Evolutionary conservation across 148 eudicot genomes (phyloP).

Genomic region (Silene latifolia): DNA sequence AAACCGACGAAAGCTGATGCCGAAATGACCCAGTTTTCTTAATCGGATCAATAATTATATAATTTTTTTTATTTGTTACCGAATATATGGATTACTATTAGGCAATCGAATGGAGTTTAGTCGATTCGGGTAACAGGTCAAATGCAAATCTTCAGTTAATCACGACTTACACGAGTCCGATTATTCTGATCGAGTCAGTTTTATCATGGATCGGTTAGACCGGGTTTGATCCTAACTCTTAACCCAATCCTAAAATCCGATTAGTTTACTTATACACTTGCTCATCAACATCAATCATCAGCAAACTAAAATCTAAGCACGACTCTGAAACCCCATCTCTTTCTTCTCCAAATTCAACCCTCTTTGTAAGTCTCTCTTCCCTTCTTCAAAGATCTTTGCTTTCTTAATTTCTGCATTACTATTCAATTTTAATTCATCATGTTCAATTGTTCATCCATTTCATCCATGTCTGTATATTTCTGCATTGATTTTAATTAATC

Average conservation of each 20-base stretch:
- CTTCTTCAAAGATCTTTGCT: background rate
- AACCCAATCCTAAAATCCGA: background rate
- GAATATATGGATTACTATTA: too few species aligned
- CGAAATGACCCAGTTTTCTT: too few species aligned
- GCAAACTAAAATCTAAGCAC: slow-evolving; percentile 2
- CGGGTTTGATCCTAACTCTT: background rate
- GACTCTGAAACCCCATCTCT: background rate
- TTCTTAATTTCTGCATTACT: background rate
- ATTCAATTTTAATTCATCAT: background rate
- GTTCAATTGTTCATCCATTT: background rate
- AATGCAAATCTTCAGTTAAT: too few species aligned
- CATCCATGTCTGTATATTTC: background rate
- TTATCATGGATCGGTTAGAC: too few species aligned
- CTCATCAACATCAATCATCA: background rate
- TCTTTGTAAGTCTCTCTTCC: slow-evolving; percentile 11
- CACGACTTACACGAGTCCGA: too few species aligned
- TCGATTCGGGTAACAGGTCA: too few species aligned
- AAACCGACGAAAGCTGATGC: too few species aligned
- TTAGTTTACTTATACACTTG: too few species aligned
- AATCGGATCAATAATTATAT: too few species aligned
- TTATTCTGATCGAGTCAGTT: too few species aligned
- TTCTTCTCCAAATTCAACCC: background rate
- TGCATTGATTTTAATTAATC: background rate
- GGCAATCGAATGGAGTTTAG: too few species aligned
- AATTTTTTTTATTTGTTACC: too few species aligned